Conservation (phyloP, 768 basidiomycete species). For the Boletellus ananiceps region DNA sequence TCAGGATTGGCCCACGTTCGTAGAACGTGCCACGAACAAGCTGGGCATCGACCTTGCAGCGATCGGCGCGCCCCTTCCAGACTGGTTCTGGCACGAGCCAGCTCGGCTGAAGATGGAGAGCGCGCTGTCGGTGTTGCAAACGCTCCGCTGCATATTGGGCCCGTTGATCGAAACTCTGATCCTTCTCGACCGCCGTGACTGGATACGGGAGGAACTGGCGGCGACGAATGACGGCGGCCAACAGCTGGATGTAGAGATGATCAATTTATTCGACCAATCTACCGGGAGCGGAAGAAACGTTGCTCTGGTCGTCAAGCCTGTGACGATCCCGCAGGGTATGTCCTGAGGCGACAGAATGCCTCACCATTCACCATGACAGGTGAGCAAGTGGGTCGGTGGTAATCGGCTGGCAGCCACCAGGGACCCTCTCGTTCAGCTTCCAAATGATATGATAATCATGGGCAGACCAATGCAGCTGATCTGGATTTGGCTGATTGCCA, state of each 20-base stretch:
- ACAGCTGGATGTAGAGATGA: conserved; percentile 38
- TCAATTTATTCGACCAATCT: conserved; percentile 71
- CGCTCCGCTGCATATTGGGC: conserved; percentile 64
- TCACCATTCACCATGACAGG: no score
- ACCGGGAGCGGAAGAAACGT: conserved; percentile 71
- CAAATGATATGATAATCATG: no score
- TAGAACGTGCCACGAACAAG: conserved; percentile 32
- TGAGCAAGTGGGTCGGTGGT: no score
- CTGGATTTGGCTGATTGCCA: no score
- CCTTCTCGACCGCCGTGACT: conserved; percentile 55
- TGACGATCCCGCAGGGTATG: conserved; percentile 6
- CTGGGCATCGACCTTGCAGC: conserved; percentile 19
- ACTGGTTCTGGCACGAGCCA: conserved; percentile 20
- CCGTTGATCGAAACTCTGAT: conserved; percentile 64
- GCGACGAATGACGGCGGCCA: conserved; percentile 17
- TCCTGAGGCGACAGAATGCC: not conserved
- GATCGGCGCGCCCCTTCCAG: conserved; percentile 15
- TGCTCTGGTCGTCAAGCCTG: conserved; percentile 50
- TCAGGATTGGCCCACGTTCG: conserved; percentile 45
- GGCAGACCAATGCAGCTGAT: no score
- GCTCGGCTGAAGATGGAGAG: conserved; percentile 32
- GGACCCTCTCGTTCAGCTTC: no score
- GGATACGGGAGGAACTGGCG: conserved; percentile 44
- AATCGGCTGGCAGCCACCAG: no score
- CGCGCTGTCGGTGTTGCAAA: conserved; percentile 55